A percentile compares a stretch with the other conserved stretches of the same genome.
Conservation (phyloP, 257 asterid genomes). For the Forsythia suspensa region DNA sequence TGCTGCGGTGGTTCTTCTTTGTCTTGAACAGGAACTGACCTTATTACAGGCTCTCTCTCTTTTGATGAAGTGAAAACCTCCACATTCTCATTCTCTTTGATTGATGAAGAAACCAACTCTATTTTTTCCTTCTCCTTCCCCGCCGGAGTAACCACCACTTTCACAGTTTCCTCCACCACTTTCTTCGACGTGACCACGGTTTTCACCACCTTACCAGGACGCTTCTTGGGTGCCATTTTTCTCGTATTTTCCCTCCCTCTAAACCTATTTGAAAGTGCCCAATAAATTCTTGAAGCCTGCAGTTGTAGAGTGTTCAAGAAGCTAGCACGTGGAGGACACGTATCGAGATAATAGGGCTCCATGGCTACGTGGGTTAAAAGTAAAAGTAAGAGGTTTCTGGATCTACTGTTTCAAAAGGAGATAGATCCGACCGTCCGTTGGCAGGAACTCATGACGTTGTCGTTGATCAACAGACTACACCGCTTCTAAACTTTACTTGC, state of each 20-base stretch:
- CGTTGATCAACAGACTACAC: background rate
- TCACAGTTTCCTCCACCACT: slow-evolving; percentile 64
- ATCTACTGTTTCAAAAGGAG: background rate
- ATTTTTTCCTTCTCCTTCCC: background rate
- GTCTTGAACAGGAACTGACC: slow-evolving; percentile 26
- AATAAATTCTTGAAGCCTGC: background rate
- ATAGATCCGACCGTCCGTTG: background rate
- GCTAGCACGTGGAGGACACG: slow-evolving; percentile 45
- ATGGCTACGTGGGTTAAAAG: slow-evolving; percentile 55
- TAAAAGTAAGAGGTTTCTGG: slow-evolving; percentile 3
- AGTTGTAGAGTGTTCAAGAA: slow-evolving; percentile 15
- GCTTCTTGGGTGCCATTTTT: slow-evolving; percentile 65
- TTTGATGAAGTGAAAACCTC: slow-evolving; percentile 33
- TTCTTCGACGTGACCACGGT: slow-evolving; percentile 56
- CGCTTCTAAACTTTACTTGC: background rate
- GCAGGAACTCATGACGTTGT: background rate
- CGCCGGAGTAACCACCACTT: slow-evolving; percentile 42
- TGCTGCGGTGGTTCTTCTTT: background rate
- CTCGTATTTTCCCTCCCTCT: background rate
- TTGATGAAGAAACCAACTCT: slow-evolving; percentile 34
- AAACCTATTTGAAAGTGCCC: background rate
- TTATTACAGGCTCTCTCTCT: background rate
- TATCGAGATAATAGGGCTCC: slow-evolving; percentile 19
- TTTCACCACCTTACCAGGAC: slow-evolving; percentile 29
- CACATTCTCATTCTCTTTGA: slow-evolving; percentile 32